Conservation (phyloP, 192 early-diverging fungal species). For the Cladochytrium replicatum region DNA sequence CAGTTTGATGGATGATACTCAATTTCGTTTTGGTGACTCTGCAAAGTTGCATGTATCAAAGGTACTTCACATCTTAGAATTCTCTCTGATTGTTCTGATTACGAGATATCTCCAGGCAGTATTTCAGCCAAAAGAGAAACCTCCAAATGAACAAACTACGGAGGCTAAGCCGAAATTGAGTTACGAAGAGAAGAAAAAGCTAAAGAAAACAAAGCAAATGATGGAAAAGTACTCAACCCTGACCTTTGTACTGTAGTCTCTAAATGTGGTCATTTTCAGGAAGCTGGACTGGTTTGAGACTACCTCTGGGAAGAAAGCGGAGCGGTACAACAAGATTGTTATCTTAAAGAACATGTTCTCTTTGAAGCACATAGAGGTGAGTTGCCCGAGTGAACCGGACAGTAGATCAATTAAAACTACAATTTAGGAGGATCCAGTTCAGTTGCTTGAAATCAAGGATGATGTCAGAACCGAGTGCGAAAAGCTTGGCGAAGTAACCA, state of each 20-base stretch:
- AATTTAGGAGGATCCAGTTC: constrained; percentile 62
- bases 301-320: constrained; percentile 49
- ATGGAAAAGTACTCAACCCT: constrained; percentile 54
- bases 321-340: constrained; percentile 70
- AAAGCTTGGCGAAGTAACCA: constrained; percentile 86
- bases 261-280: constrained; percentile 27
- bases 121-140: constrained; percentile 66
- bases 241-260: background rate
- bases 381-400: constrained; percentile 1
- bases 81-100: constrained; percentile 2
- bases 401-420: background rate
- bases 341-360: constrained; percentile 96
- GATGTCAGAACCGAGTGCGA: constrained; percentile 92
- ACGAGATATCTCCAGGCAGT: constrained; percentile 50
- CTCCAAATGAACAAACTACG: constrained; percentile 7
- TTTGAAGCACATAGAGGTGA: constrained; percentile 72
- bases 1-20: constrained; percentile 77
- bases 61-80: constrained; percentile 17
- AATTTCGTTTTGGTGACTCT: constrained; percentile 56
- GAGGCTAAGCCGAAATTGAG: constrained; percentile 2
- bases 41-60: constrained; percentile 62
- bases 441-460: constrained; percentile 85
- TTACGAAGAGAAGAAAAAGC: constrained; percentile 26
- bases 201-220: constrained; percentile 40
- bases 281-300: constrained; percentile 89